Evolutionary conservation across 228 moss, liverwort and hornwort genomes (phyloP).

Genomic region (Sphagnum fallax): DNA sequence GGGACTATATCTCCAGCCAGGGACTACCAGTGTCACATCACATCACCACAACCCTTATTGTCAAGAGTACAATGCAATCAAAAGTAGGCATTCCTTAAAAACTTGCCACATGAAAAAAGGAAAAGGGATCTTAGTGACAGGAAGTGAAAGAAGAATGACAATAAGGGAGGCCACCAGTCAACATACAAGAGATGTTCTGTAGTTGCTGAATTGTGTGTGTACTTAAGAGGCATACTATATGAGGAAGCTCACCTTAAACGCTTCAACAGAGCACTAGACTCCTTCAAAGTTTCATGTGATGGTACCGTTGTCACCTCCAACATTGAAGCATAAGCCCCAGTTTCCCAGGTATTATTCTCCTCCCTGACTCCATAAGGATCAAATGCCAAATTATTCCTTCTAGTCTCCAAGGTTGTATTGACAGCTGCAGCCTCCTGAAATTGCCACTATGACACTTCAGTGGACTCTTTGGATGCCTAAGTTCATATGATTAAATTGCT

Average conservation of each 20-base stretch:
- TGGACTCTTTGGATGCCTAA: too few species aligned
- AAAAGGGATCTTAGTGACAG: background rate
- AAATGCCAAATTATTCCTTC: slow-evolving; percentile 28
- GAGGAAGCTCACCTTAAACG: slow-evolving; percentile 50
- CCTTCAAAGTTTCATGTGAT: slow-evolving; percentile 41
- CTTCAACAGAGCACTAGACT: slow-evolving; percentile 28
- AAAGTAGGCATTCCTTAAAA: background rate
- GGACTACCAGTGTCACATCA: too few species aligned
- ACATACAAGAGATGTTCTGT: too few species aligned
- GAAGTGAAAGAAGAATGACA: background rate
- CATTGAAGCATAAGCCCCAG: slow-evolving; percentile 50
- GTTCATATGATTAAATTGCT: too few species aligned
- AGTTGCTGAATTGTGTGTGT: too few species aligned
- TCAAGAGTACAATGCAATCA: too few species aligned
- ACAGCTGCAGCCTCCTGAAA: slow-evolving; percentile 23
- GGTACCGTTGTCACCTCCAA: slow-evolving; percentile 50
- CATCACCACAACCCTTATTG: too few species aligned
- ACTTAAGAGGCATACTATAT: too few species aligned
- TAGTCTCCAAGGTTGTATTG: slow-evolving; percentile 15
- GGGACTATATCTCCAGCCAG: too few species aligned
- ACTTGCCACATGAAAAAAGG: background rate
- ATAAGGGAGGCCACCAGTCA: too few species aligned
- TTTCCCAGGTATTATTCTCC: slow-evolving; percentile 33
- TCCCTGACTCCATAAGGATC: slow-evolving; percentile 67
- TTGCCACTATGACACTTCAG: too few species aligned